Conservation (phyloP, 352 stramenopile genomes). For the Pythium chondricola region DNA sequence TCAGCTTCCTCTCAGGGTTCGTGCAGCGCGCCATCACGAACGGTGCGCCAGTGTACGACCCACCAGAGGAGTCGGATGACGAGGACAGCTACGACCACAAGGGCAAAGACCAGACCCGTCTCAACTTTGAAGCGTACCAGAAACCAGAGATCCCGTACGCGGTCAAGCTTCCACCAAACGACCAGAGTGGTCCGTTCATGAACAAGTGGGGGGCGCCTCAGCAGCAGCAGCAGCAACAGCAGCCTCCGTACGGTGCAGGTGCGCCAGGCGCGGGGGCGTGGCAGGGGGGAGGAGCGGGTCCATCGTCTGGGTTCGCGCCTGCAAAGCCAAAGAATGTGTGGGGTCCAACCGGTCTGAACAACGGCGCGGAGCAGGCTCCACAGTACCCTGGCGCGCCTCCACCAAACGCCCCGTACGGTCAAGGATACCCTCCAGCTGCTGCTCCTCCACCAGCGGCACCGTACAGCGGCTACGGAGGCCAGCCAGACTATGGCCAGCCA, state of each 20-base stretch:
- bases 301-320: constrained; percentile 37
- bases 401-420: constrained; percentile 25
- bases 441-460: constrained; percentile 9
- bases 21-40: constrained; percentile 90
- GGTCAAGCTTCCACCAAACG: constrained; percentile 58
- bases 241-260: constrained; percentile 19
- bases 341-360: constrained; percentile 74
- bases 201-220: constrained; percentile 69
- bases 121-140: constrained; percentile 88
- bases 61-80: constrained; percentile 94
- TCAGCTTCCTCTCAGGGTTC: constrained; percentile 94
- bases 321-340: constrained; percentile 79
- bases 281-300: constrained; percentile 23
- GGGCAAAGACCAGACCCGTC: constrained; percentile 47
- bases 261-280: constrained; percentile 25
- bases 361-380: constrained; percentile 11
- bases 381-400: constrained; percentile 4
- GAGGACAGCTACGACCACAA: constrained; percentile 86
- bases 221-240: constrained; percentile 12
- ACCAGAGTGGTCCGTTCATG: constrained; percentile 37
- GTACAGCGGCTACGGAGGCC: constrained; percentile 37
- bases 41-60: constrained; percentile 92
- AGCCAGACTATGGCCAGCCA: constrained; percentile 37
- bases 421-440: constrained; percentile 14
- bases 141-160: constrained; percentile 87